Conservation (phyloP, 2,329 filamentous ascomycete species). For the Apiospora kogelbergensis region DNA sequence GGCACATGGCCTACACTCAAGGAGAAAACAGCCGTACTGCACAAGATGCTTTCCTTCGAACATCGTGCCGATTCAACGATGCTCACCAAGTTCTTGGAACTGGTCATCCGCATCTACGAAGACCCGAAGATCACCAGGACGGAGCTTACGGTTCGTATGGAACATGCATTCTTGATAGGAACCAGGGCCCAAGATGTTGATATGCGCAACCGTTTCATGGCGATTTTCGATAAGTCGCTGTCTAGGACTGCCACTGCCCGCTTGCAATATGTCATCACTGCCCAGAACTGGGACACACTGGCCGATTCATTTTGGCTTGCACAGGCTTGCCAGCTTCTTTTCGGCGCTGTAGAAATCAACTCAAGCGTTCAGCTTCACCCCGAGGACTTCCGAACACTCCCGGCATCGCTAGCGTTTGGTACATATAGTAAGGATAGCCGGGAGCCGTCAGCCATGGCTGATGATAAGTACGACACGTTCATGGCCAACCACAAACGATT, state of each 20-base stretch:
- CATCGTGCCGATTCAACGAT: slow-evolving; percentile 78
- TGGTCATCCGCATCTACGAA: slow-evolving; percentile 97
- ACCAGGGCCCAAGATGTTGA: slow-evolving; percentile 90
- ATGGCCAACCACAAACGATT: slow-evolving; percentile 82
- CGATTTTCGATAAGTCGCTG: slow-evolving; percentile 91
- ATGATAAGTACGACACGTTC: slow-evolving; percentile 79
- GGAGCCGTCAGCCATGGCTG: slow-evolving; percentile 68
- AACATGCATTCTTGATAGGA: slow-evolving; percentile 96
- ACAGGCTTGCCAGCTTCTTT: slow-evolving; percentile 88
- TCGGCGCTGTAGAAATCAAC: slow-evolving; percentile 87
- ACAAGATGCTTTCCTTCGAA: slow-evolving; percentile 98
- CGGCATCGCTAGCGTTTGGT: slow-evolving; percentile 71
- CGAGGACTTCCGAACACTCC: slow-evolving; percentile 80
- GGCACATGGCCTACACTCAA: slow-evolving; percentile 97
- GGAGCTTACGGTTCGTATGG: slow-evolving; percentile 93
- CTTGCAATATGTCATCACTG: slow-evolving; percentile 82
- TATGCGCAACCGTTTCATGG: slow-evolving; percentile 96
- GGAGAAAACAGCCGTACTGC: slow-evolving; percentile 97
- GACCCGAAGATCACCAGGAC: slow-evolving; percentile 94
- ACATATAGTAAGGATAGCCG: slow-evolving; percentile 70
- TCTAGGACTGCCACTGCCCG: slow-evolving; percentile 90
- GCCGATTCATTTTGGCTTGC: slow-evolving; percentile 95
- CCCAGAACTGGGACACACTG: slow-evolving; percentile 96
- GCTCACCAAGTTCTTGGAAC: slow-evolving; percentile 87
- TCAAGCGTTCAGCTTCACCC: slow-evolving; percentile 73